phyloP scores from a whole-genome alignment of 257 asterid species.

The Haberlea rhodopensis region DNA sequence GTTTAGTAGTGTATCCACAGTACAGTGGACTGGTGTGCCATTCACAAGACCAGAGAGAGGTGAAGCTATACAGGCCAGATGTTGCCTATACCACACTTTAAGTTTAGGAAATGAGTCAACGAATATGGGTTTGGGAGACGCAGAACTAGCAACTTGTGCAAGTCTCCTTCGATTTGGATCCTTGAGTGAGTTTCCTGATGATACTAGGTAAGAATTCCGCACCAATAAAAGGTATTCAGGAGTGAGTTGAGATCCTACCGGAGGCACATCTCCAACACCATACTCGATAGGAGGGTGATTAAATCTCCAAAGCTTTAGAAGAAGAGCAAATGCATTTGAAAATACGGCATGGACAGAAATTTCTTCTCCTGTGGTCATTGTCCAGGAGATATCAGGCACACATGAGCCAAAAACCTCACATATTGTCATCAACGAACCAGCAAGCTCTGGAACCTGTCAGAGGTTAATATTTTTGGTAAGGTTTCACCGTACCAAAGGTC shows the following conservation, averaged over 20 bases:
- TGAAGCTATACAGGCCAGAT: constrained; percentile 87
- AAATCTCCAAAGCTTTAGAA: constrained; percentile 86
- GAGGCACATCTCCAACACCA: constrained; percentile 93
- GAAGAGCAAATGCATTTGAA: constrained; percentile 96
- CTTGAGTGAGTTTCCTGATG: constrained; percentile 53
- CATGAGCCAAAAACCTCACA: constrained; percentile 94
- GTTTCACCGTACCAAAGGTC: not conserved
- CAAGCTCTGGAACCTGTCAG: constrained; percentile 93
- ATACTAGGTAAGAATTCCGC: constrained; percentile 71
- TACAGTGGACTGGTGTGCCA: constrained; percentile 76
- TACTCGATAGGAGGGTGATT: constrained; percentile 92
- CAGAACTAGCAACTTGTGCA: constrained; percentile 63
- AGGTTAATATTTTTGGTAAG: constrained; percentile 8
- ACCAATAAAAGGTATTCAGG: constrained; percentile 85
- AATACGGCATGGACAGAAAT: constrained; percentile 81
- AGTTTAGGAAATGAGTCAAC: constrained; percentile 95
- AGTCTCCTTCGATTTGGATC: constrained; percentile 81
- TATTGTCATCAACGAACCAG: constrained; percentile 81
- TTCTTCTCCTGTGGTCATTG: constrained; percentile 68
- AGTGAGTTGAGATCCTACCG: constrained; percentile 87
- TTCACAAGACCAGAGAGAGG: constrained; percentile 84
- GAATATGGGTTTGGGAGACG: constrained; percentile 71
- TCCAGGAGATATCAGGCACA: constrained; percentile 70
- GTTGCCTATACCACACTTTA: constrained; percentile 96
- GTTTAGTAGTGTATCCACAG: constrained; percentile 68